A percentile compares a stretch with the other conserved stretches of the same genome.
These are phyloP conservation scores for Trifolium subterraneum DNA, from an alignment of 306 rosid species.

Conservation along the genomic window DNA sequence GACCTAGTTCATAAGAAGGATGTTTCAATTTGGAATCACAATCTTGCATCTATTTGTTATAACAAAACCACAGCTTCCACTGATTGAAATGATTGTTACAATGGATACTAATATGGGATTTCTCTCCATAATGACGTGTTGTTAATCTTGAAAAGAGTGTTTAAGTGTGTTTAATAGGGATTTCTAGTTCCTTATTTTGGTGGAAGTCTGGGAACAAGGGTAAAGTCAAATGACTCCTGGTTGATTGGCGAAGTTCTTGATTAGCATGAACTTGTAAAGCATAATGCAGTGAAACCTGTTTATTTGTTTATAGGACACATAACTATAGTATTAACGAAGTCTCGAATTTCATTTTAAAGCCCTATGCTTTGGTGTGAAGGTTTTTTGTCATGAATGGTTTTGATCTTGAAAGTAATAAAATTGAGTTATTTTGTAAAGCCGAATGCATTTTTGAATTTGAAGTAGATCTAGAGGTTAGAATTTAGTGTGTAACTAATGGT, in stretches of 20 bases:
- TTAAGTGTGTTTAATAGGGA: neutral
- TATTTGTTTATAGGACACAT: too few species aligned
- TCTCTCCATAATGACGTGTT: neutral
- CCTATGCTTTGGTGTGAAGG: too few species aligned
- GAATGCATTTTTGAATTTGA: slow-evolving; percentile 45
- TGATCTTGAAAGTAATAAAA: slow-evolving; percentile 39
- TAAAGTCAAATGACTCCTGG: too few species aligned
- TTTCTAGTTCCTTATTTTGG: slow-evolving; percentile 28
- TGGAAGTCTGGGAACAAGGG: slow-evolving; percentile 7
- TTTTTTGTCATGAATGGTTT: too few species aligned
- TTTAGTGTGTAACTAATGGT: neutral
- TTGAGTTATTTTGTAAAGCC: slow-evolving; percentile 45
- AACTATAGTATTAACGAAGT: too few species aligned
- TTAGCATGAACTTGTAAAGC: too few species aligned
- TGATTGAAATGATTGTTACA: too few species aligned
- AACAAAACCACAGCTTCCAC: too few species aligned
- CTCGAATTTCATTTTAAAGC: too few species aligned
- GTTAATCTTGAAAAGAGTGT: neutral
- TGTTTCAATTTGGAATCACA: slow-evolving; percentile 23
- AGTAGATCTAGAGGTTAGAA: slow-evolving; percentile 17
- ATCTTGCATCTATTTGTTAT: slow-evolving; percentile 50
- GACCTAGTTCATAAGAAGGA: neutral
- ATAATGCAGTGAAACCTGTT: too few species aligned
- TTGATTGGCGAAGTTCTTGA: too few species aligned
- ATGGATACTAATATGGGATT: neutral